Base-by-base conservation (phyloP, 2,329 filamentous ascomycete species). In the Aspergillus tubingensis region DNA sequence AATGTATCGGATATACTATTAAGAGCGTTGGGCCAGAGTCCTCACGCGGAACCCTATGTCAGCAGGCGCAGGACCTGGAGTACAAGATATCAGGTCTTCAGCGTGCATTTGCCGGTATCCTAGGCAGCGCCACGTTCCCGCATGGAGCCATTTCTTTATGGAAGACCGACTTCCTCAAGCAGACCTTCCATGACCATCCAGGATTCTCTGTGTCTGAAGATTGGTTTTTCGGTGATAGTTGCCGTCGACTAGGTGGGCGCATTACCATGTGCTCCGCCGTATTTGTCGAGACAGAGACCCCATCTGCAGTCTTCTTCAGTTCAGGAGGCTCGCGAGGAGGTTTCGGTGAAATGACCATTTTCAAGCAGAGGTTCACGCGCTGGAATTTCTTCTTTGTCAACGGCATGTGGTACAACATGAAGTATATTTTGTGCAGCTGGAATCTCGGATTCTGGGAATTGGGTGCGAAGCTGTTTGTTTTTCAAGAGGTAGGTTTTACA, bases 321-420 rank as follows among this genome's bases (percentile, higher is more conserved):
- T 73, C 73, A 21, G 70, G 72, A 5, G 73, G 76, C 8, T 76
- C 74, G 4, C 71, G 70, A 6, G 73, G 81, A 23, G 81, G 80
- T 41, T 83, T 81, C 55, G 81, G 81, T 11, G 81, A 83, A 65
- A 83, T 82, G 79, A 83, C 81, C 0, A 77, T 83, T n/a, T 82
- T 80, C 68, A 78, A 77, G 59, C 81, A 83, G 66, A 73, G 81
- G 1, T 83, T 83, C 65, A 75, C 75, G 52, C 71, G 81, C 15
- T 83, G 81, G 81, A 83, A 83, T 54, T 83, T 83, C 70, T 83
- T 83, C 70, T 81, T 82, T 57, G 77, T 82, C 3, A 79, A 79
- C 47, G 77, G 81, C 11, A 76, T 83, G 67, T 82, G 73, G 67
- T 80, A 81, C 65, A 79, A 83, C 62, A 69, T 81, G 64, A 66